Evolutionary conservation across 192 early-diverging fungal genomes (phyloP).

Genomic region (Geranomyces variabilis): DNA sequence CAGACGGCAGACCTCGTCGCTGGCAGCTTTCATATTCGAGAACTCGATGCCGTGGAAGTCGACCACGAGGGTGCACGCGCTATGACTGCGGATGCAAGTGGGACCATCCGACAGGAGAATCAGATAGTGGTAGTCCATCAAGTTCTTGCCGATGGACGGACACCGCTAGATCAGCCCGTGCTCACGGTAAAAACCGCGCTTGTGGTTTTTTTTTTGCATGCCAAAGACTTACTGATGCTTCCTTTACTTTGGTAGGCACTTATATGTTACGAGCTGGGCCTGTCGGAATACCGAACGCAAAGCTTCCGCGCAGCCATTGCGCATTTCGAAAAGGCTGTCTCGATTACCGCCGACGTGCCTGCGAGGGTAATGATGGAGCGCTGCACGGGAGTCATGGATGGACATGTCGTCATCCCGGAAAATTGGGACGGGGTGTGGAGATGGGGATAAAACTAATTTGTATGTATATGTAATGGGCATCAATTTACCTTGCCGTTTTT

Average conservation of each 20-base stretch:
- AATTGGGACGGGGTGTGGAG: slow-evolving; percentile 52
- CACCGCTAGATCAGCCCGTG: slow-evolving; percentile 37
- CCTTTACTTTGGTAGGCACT: slow-evolving; percentile 27
- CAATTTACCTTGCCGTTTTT: no score
- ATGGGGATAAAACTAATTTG: background rate
- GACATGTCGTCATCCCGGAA: slow-evolving; percentile 37
- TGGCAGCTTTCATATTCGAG: slow-evolving; percentile 49
- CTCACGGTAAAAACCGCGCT: slow-evolving; percentile 24
- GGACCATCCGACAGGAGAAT: background rate
- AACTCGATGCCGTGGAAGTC: slow-evolving; percentile 43
- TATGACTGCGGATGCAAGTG: background rate
- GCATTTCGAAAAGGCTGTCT: slow-evolving; percentile 57
- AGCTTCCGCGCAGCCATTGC: slow-evolving; percentile 48
- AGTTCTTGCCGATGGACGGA: slow-evolving; percentile 32
- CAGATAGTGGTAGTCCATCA: slow-evolving; percentile 45
- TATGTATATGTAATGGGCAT: no score
- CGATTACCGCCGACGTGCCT: slow-evolving; percentile 49
- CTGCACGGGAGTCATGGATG: slow-evolving; percentile 47
- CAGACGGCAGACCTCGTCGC: slow-evolving; percentile 37
- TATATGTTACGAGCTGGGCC: slow-evolving; percentile 59
- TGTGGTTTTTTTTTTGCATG: background rate
- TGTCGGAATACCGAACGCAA: slow-evolving; percentile 47
- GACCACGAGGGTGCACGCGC: background rate
- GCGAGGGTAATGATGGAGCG: slow-evolving; percentile 42
- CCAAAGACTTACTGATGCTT: background rate